These are phyloP conservation scores for Solanum okadae DNA, from an alignment of 257 asterid species.

Conservation along the genomic window DNA sequence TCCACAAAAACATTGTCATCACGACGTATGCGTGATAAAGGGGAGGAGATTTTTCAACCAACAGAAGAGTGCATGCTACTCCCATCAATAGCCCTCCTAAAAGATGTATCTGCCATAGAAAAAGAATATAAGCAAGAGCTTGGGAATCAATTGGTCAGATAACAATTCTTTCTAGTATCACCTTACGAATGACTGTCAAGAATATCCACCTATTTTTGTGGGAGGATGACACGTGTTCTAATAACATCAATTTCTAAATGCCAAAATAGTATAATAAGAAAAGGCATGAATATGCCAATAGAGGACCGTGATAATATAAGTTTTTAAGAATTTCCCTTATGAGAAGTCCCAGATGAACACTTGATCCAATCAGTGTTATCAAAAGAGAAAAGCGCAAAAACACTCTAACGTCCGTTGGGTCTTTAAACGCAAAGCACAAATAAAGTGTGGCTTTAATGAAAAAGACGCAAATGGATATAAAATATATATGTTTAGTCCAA, in stretches of 20 bases:
- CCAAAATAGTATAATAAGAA: not conserved
- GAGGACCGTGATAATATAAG: not conserved
- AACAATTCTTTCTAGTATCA: not conserved
- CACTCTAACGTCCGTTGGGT: not conserved
- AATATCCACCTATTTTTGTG: not conserved
- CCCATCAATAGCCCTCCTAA: constrained; percentile 61
- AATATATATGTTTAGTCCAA: not conserved
- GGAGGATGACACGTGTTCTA: not conserved
- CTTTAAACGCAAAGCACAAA: not conserved
- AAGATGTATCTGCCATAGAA: constrained; percentile 47
- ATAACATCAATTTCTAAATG: not conserved
- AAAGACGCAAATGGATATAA: not conserved
- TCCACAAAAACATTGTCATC: constrained; percentile 86
- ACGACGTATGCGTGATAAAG: constrained; percentile 87
- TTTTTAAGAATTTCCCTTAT: not conserved
- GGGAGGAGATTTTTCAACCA: constrained; percentile 79
- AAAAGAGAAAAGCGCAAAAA: not conserved
- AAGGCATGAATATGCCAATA: not conserved
- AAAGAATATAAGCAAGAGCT: not conserved
- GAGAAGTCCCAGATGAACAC: not conserved
- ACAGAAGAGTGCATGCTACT: constrained; percentile 37
- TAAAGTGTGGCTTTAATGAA: not conserved
- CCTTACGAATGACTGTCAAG: not conserved
- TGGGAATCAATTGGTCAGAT: not conserved
- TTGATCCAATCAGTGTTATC: not conserved